Percentiles rank a stretch among this genome's conserved stretches.
These are phyloP conservation scores for Huntiella moniliformis DNA, from an alignment of 2,329 filamentous ascomycete genomes.

Conservation along the genomic window DNA sequence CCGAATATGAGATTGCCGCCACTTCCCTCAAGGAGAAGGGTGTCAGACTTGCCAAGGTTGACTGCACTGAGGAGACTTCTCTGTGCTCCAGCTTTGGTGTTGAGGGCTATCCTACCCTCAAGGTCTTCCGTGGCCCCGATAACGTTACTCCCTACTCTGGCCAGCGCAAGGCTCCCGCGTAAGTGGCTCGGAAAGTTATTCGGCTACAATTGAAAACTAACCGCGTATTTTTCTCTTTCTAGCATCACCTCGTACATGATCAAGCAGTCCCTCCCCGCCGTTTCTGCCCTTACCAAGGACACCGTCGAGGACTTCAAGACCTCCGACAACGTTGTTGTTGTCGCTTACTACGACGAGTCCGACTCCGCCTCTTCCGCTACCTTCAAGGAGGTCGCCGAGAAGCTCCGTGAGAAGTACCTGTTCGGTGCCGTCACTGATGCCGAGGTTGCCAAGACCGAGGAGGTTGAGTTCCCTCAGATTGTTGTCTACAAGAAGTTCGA, in stretches of 20 bases:
- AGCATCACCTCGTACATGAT: conserved; percentile 77
- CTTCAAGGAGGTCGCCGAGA: conserved; percentile 54
- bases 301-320: conserved; percentile 93
- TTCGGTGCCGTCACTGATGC: conserved; percentile 79
- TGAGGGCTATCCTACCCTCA: conserved; percentile 95
- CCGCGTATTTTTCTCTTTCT: not conserved
- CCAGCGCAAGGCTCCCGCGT: conserved; percentile 69
- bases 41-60: conserved; percentile 69
- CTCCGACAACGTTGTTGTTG: conserved; percentile 85
- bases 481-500: conserved; percentile 97
- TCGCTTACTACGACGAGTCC: conserved; percentile 66
- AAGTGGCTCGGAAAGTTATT: conserved; percentile 19
- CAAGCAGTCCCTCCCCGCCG: conserved; percentile 88
- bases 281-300: conserved; percentile 64
- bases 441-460: conserved; percentile 71
- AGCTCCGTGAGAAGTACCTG: conserved; percentile 74
- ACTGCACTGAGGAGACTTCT: conserved; percentile 87
- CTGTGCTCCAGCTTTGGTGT: conserved; percentile 82
- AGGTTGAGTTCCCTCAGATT: conserved; percentile 67
- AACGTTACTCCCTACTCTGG: conserved; percentile 69
- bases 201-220: conserved; percentile 6
- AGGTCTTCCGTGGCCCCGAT: conserved; percentile 88
- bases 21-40: conserved; percentile 74
- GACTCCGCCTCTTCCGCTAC: conserved; percentile 78
- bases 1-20: conserved; percentile 76